Base-by-base conservation (phyloP, 1,284 basidiomycete species). In the Microbotryomycetes sp. region DNA sequence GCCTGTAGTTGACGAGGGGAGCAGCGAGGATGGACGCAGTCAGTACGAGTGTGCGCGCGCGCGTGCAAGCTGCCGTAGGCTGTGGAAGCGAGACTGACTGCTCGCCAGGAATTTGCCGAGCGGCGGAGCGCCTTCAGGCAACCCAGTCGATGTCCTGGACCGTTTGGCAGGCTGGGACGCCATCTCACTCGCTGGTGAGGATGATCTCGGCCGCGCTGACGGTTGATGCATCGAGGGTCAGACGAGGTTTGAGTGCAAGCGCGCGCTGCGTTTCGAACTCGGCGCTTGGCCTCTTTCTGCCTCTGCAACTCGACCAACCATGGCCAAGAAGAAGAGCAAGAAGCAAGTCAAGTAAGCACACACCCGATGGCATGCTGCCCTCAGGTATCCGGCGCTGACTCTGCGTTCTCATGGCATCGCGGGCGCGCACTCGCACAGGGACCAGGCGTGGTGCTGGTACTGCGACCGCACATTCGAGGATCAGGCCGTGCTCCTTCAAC, bases 381-480 rank as follows among this genome's bases (percentile, higher is more conserved):
- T 16, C 45, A 21, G 15, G 21, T 11, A 1, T 18, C 3, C 15
- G 15, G 3, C 18, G 27, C 55, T 61, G 51, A 61, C 30, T 41
- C 15, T 11, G 24, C n/a, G 4, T 11, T 18, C 16, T 13, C 15
- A 18, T 5, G 23, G 16, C 60, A 65, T 59, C 54, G 35, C 59
- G 52, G 56, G 59, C 16, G 53, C 60, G 23, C 57, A 60, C 46
- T 59, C 63, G 31, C 7, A 23, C 18, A 45, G 60, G 30, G 41
- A 62, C 47, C 58, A 49, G 35, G 58, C 91, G 21, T 93, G 91
- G 90, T 94, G 91, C 79, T 97, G 92, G 94, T 97, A 97, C 77
- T 97, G 93, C 81, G 94, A 98, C 79, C 85, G 92, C 75, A 94
- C 94, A 77, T 97, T 96, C 72, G 91, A 96, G 76, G 92, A 96